Conservation (phyloP, 73 alveolate genomes). For the Durusdinium trenchii region DNA sequence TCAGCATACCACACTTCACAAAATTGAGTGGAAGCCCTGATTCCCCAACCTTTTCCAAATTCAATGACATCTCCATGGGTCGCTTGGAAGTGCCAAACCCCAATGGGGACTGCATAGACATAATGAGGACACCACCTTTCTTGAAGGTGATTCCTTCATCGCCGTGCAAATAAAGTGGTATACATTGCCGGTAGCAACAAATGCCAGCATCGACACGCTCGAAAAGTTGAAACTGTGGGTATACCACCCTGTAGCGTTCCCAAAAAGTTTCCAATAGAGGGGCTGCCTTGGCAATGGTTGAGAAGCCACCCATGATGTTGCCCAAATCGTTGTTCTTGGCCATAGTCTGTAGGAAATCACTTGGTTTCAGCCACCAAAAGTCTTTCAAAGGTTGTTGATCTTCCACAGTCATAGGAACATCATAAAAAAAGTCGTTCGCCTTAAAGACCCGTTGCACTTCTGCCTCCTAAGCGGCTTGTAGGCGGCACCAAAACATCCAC, state of each 20-base stretch:
- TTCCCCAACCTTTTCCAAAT: background rate
- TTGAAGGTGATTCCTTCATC: conserved; percentile 39
- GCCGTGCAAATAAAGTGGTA: conserved; percentile 18
- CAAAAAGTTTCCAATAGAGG: background rate
- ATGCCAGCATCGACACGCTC: background rate
- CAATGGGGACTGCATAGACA: background rate
- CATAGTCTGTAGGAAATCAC: background rate
- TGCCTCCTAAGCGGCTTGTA: background rate
- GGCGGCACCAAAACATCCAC: no score
- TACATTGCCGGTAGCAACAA: background rate
- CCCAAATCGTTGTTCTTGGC: background rate
- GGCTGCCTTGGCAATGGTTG: background rate
- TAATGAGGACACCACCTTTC: background rate
- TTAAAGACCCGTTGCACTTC: background rate
- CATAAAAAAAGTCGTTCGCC: background rate
- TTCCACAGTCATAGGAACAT: background rate
- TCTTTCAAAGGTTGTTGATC: background rate
- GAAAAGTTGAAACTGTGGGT: background rate
- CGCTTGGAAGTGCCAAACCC: conserved; percentile 8
- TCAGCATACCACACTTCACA: background rate
- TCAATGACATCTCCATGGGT: background rate
- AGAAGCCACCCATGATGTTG: conserved; percentile 4
- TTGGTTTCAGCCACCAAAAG: background rate
- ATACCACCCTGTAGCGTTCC: background rate
- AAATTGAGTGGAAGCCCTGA: background rate